Evolutionary conservation across 106 monocot species (phyloP).

Genomic region (Allium cepa): DNA sequence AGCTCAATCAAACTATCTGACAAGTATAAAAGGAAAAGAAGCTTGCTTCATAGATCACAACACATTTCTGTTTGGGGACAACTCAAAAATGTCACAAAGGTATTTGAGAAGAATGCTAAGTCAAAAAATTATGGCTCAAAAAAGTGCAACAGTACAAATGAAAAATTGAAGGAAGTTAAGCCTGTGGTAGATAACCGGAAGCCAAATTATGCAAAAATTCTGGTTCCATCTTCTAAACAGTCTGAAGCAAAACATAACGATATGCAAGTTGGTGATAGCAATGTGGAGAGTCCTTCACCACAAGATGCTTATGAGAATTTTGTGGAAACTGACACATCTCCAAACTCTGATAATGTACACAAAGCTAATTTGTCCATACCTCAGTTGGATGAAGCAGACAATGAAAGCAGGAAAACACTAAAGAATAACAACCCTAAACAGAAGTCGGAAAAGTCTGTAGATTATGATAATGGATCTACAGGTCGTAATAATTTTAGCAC

Average conservation of each 20-base stretch:
- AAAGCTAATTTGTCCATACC: too few relatives aligned
- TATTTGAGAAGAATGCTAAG: conserved; percentile 19
- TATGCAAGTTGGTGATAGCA: conserved; percentile 47
- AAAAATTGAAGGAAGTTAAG: conserved; percentile 21
- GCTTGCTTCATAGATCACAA: conserved; percentile 20
- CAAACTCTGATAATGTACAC: conserved; percentile 39
- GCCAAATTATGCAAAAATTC: background rate
- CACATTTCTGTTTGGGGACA: conserved; percentile 57
- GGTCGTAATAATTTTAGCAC: too few relatives aligned
- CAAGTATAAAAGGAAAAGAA: conserved; percentile 41
- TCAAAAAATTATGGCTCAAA: conserved; percentile 10
- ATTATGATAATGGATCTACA: background rate
- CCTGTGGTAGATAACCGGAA: background rate
- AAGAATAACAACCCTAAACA: conserved; percentile 6
- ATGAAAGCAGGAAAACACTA: conserved; percentile 10
- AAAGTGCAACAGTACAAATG: conserved; percentile 1
- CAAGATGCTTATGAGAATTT: conserved; percentile 43
- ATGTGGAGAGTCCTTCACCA: conserved; percentile 61
- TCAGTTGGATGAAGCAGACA: background rate
- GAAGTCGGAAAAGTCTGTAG: conserved; percentile 9
- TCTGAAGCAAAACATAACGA: conserved; percentile 5
- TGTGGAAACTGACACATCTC: conserved; percentile 39
- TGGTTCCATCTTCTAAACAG: background rate
- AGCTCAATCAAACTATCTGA: conserved; percentile 12
- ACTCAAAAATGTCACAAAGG: conserved; percentile 20